Conservation (phyloP, 148 eudicot genomes). For the Pharnaceum exiguum region DNA sequence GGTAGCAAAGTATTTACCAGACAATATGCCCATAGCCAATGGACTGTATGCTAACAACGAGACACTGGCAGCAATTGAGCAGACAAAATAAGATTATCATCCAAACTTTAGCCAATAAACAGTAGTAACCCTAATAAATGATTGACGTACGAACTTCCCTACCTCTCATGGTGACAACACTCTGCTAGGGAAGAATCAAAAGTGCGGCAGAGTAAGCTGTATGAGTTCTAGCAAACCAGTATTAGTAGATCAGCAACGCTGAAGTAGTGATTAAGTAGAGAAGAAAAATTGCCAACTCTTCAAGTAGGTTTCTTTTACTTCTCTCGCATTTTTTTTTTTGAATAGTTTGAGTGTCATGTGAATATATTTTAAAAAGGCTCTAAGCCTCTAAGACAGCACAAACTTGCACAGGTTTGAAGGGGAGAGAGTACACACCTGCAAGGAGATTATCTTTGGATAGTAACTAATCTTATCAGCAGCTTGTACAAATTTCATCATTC, state of each 20-base stretch:
- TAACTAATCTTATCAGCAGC: conserved; percentile 30
- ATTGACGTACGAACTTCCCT: no score
- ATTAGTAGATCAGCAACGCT: conserved; percentile 7
- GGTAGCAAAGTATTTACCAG: conserved; percentile 66
- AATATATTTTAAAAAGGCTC: no score
- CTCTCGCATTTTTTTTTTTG: not conserved
- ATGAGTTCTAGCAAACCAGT: conserved; percentile 45
- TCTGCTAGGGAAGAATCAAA: conserved; percentile 82
- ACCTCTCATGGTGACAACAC: conserved; percentile 86
- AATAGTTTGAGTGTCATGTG: no score
- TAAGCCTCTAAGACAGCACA: not conserved
- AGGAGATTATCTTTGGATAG: conserved; percentile 51
- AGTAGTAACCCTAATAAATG: not conserved
- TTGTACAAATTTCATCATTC: conserved; percentile 82
- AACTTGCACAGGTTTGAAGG: not conserved
- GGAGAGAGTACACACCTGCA: conserved; percentile 53
- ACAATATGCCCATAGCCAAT: conserved; percentile 89
- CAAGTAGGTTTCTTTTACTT: not conserved
- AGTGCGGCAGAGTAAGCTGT: conserved; percentile 79
- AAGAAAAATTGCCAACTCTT: not conserved
- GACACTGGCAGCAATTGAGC: conserved; percentile 33
- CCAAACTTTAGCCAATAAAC: not conserved
- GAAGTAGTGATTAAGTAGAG: no score
- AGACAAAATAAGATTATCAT: not conserved
- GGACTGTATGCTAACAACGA: conserved; percentile 89